A percentile compares a stretch with the other conserved stretches of the same genome.
phyloP scores from a whole-genome alignment of 345 rosid species.

The Murraya koenigii region DNA sequence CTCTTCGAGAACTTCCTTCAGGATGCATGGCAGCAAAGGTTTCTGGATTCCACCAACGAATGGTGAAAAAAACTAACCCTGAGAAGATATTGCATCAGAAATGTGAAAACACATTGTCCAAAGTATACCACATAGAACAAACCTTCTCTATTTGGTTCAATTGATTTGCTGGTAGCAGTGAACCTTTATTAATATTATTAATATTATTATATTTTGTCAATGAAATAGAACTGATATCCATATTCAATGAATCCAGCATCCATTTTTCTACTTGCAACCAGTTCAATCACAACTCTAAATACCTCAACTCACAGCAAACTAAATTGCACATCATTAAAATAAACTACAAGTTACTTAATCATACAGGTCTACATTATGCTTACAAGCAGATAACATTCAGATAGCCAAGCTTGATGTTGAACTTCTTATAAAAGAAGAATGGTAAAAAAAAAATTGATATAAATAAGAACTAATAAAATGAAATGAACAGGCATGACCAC shows the following conservation, averaged over 20 bases:
- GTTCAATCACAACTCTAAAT: neutral
- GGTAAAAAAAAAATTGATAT: neutral
- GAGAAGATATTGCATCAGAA: constrained; percentile 24
- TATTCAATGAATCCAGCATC: neutral
- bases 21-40: constrained; percentile 93
- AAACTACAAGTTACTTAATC: neutral
- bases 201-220: no score
- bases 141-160: neutral
- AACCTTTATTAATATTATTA: no score
- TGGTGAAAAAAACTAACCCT: constrained; percentile 93
- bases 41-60: constrained; percentile 96
- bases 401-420: constrained; percentile 3
- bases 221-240: neutral
- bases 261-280: neutral
- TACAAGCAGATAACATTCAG: neutral
- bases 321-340: neutral
- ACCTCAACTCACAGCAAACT: neutral
- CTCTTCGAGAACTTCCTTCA: constrained; percentile 60
- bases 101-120: neutral
- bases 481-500: neutral
- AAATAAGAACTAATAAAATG: neutral
- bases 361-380: neutral
- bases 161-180: neutral
- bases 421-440: neutral
- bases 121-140: neutral